Evolutionary conservation across 495 filamentous ascomycete species (phyloP), one percentile per base, ranked within the genome.

Genomic region (Podospora pseudopauciseta): DNA sequence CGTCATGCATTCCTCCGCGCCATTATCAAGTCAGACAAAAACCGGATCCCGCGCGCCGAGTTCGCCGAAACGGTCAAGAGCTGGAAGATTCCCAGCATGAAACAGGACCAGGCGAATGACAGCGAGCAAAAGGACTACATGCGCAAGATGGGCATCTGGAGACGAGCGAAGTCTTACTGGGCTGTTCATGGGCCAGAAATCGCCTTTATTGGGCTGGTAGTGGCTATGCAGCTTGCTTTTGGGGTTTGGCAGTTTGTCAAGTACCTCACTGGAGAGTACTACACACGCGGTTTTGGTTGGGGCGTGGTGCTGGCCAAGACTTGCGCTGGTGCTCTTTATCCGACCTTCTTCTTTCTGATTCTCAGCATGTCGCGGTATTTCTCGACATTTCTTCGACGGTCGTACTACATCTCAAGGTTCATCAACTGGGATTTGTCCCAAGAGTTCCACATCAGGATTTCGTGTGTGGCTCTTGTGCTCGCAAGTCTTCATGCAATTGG

Each of bases 271-370:
- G 53, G 64, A 5, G 60, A 58, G 16, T 27, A 65, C 13, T 75
- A 74, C 62, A 70, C 71, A 1, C 27, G 64, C 4, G 78, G 71
- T 28, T 72, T 76, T 20, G 79, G 79, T 58, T 81, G 79, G 79
- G 79, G 79, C 26, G 73, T 78, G 32, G 73, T 77, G 2, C 54
- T 80, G 23, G 75, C 79, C 56, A 81, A 81, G 67, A 74, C 74
- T 6, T 74, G 65, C 63, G 79, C 79, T 18, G 79, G 78, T n/a
- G 72, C 75, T 1, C 63, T 81, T 13, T 79, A 79, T 65, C 79
- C 79, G 55, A 81, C 79, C 26, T 67, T 81, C n/a, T 81, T 81
- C 72, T 79, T 81, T 69, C 66, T 81, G 53, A 64, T 81, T 16
- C 68, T 80, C 20, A 77, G 74, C 60, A 81, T 81, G 79, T 76